Evolutionary conservation across 2,329 filamentous ascomycete species (phyloP), one percentile per base, ranked within the genome.

Genomic region (Colletotrichum destructivum): DNA sequence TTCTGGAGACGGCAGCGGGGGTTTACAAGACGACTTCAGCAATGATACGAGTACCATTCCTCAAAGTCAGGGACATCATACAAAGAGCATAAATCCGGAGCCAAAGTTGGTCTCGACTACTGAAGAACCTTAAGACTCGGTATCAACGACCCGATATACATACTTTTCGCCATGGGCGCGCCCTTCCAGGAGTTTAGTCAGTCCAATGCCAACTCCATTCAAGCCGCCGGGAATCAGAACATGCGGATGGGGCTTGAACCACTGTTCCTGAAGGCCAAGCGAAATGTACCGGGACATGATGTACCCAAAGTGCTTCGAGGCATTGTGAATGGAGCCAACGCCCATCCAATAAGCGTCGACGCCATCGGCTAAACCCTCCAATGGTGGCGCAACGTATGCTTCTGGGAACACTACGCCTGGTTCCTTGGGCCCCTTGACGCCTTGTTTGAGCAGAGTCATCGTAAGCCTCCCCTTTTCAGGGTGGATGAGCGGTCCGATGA

Each of bases 171-270:
- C 31, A 26, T 54, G 49, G 0, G 62, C 51, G 12, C 55, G 55
- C 6, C 51, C 51, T 16, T 56, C 47, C 1, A 21, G 38, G 21
- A 64, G 62, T n/a, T 46, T 3, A 16, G 26, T 31, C 11, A 64
- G 38, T 4, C 62, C 51, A 7, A n/a, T 9, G 9, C 8, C 62
- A 15, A 64, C 18, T 2, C 62, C 51, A 16, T 35, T 42, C 40
- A 64, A 21, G 4, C 62, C 62, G 4, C 38, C 18, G n/a, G 62
- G 4, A 13, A 64, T 49, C 8, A 64, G 21, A 21, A 46, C 23
- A 23, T 44, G 13, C 35, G 62, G 51, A 21, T 64, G 62, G 26
- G 62, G 62, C 9, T 64, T 64, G n/a, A 64, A 23, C 62, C 62
- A 64, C 6, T 38, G 38, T 6, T 40, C 51, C 8, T 35, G 38